Evolutionary conservation across 2,329 filamentous ascomycete genomes (phyloP), one percentile per base, ranked within the genome.

Genomic region (Cladosporium sp.): DNA sequence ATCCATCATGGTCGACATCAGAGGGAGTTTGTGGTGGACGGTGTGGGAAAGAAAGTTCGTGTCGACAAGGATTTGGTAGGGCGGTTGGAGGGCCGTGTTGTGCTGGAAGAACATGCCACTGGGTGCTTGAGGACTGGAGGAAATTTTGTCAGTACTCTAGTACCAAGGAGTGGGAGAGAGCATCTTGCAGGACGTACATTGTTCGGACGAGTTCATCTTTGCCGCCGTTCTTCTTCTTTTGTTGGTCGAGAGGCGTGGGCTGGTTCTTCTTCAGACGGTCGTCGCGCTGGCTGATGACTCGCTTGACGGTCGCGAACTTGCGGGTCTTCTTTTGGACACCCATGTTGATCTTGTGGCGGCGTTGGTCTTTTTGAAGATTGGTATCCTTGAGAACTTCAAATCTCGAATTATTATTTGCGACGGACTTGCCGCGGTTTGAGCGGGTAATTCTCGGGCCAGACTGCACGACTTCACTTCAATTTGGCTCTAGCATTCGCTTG

Each of bases 21-120:
- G 74, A 29, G 91, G 88, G 16, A 97, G 80, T 72, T 98, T 97
- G 59, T 86, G 83, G 69, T 91, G 87, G 2, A 97, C 88, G 0
- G 90, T 93, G 69, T 95, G 90, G 33, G 84, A 88, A 55, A 95
- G 78, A 65, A 95, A 95, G 67, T 95, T 95, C 67, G 89, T 92
- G 68, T 95, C 88, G 63, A 93, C 79, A 8, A 94, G 80, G 50
- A 92, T 79, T 43, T 74, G 77, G 74, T 95, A 94, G 1, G 90
- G 89, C 3, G 91, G 89, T 9, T 88, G 83, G 38, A 96, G 81
- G 47, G 88, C 86, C 47, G 84, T 85, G 72, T 96, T 96, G 76
- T 88, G 85, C 64, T 87, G 80, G 71, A 94, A 94, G 80, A 94
- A 95, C 70, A 95, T 82, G 55, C 82, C 80, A 29, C 57, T 58